These are phyloP conservation scores for Phytophthora colocasiae DNA, from an alignment of 352 stramenopile species.

Conservation along the genomic window DNA sequence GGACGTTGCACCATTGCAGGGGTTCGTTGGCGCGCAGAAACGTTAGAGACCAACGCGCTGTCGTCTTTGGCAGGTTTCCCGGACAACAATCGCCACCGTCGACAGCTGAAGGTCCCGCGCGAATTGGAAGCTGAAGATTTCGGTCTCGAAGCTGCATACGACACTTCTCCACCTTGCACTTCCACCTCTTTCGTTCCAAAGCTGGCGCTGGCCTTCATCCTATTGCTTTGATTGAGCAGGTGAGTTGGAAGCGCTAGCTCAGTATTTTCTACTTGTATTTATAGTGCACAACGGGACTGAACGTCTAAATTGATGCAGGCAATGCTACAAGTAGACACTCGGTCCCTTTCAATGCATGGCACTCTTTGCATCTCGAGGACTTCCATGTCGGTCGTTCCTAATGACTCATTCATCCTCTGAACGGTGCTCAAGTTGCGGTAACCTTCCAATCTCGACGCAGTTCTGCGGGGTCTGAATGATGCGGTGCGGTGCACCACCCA, in stretches of 20 bases:
- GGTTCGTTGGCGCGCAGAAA: neutral
- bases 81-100: conserved; percentile 47
- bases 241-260: too few species aligned
- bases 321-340: too few species aligned
- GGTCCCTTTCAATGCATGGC: too few species aligned
- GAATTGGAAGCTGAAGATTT: conserved; percentile 28
- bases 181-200: conserved; percentile 25
- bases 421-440: too few species aligned
- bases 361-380: too few species aligned
- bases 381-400: too few species aligned
- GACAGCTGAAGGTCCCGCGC: conserved; percentile 50
- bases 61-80: conserved; percentile 28
- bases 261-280: neutral
- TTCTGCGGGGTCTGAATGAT: too few species aligned
- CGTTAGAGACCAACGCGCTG: neutral
- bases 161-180: conserved; percentile 22
- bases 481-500: too few species aligned
- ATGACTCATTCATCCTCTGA: too few species aligned
- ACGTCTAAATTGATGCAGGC: too few species aligned
- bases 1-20: conserved; percentile 18
- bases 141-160: conserved; percentile 6
- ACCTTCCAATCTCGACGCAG: too few species aligned
- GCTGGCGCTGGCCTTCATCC: conserved; percentile 14
- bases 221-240: too few species aligned
- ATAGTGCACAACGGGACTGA: neutral